Evolutionary conservation across 768 basidiomycete genomes (phyloP).

Genomic region (Leccinum longicurvipes): DNA sequence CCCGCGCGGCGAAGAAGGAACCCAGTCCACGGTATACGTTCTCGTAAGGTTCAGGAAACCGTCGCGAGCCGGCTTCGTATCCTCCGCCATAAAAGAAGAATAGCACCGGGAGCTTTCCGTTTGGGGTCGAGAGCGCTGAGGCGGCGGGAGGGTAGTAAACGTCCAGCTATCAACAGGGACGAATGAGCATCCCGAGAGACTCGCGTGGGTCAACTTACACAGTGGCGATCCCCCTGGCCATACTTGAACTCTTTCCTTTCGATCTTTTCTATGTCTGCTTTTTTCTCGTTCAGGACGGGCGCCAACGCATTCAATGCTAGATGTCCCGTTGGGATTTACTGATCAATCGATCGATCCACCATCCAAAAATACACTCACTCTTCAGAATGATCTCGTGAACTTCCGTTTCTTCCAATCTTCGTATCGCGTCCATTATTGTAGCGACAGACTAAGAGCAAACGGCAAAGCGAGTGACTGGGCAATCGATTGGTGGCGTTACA

Average conservation of each 20-base stretch:
- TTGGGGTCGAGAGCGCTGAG: too few relatives aligned
- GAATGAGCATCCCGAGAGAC: background rate
- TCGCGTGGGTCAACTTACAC: slow-evolving; percentile 12
- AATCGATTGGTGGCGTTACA: too few relatives aligned
- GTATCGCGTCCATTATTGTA: slow-evolving; percentile 36
- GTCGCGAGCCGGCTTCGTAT: slow-evolving; percentile 50
- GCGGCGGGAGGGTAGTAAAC: slow-evolving; percentile 54
- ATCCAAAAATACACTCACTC: slow-evolving; percentile 26
- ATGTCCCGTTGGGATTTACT: slow-evolving; percentile 17
- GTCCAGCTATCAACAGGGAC: too few relatives aligned
- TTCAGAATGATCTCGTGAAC: slow-evolving; percentile 31
- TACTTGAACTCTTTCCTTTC: slow-evolving; percentile 56
- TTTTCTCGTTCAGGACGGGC: slow-evolving; percentile 48
- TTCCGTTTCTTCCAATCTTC: slow-evolving; percentile 26
- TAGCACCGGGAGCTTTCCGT: slow-evolving; percentile 52
- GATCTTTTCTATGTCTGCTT: slow-evolving; percentile 43
- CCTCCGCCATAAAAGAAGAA: slow-evolving; percentile 71
- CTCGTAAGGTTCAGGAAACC: slow-evolving; percentile 42
- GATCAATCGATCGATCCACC: background rate
- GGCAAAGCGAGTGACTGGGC: too few relatives aligned
- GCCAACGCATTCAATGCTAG: slow-evolving; percentile 48
- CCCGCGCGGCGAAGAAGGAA: slow-evolving; percentile 58
- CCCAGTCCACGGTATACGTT: slow-evolving; percentile 55
- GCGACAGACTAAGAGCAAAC: too few relatives aligned
- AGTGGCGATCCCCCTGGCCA: slow-evolving; percentile 44